A percentile compares a stretch with the other conserved stretches of the same genome.
phyloP scores from a whole-genome alignment of 352 stramenopile species.

The Phytophthora pinifolia region DNA sequence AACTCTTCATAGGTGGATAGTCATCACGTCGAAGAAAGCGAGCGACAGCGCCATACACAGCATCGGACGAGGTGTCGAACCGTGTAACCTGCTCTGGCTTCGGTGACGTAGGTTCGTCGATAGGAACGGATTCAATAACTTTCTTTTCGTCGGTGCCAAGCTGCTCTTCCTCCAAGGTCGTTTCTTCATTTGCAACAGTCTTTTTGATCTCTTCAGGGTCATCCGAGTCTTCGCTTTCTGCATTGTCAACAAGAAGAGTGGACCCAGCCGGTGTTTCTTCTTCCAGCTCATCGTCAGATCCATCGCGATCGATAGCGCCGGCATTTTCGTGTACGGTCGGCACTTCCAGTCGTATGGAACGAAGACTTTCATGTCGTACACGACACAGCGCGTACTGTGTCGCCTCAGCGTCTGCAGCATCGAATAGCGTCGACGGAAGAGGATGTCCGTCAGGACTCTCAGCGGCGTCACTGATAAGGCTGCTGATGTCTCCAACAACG shows the following conservation, averaged over 20 bases:
- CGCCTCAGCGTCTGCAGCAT: conserved; percentile 53
- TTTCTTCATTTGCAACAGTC: neutral
- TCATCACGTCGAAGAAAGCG: conserved; percentile 68
- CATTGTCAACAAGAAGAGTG: conserved; percentile 5
- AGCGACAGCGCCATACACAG: conserved; percentile 54
- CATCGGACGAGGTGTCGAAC: conserved; percentile 55
- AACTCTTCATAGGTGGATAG: conserved; percentile 58
- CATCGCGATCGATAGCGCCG: conserved; percentile 2
- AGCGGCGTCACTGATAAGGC: conserved; percentile 11
- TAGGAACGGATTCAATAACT: neutral
- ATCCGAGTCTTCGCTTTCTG: conserved; percentile 42
- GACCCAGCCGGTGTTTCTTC: conserved; percentile 21
- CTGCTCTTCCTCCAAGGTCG: neutral
- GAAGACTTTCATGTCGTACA: conserved; percentile 8
- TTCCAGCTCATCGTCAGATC: conserved; percentile 22
- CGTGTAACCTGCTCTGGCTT: conserved; percentile 19
- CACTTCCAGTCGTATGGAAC: neutral
- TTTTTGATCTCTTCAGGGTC: conserved; percentile 11
- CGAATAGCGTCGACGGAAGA: conserved; percentile 44
- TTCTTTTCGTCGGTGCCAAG: conserved; percentile 5
- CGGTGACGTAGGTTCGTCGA: conserved; percentile 17
- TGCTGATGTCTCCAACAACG: conserved; percentile 38
- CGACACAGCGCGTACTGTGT: conserved; percentile 44
- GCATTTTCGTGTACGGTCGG: neutral
- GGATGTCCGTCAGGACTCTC: neutral